Percentiles rank a stretch among this genome's conserved stretches.
These are phyloP conservation scores for Aureobasidium zeae DNA, from an alignment of 2,329 filamentous ascomycete species.

Conservation along the genomic window DNA sequence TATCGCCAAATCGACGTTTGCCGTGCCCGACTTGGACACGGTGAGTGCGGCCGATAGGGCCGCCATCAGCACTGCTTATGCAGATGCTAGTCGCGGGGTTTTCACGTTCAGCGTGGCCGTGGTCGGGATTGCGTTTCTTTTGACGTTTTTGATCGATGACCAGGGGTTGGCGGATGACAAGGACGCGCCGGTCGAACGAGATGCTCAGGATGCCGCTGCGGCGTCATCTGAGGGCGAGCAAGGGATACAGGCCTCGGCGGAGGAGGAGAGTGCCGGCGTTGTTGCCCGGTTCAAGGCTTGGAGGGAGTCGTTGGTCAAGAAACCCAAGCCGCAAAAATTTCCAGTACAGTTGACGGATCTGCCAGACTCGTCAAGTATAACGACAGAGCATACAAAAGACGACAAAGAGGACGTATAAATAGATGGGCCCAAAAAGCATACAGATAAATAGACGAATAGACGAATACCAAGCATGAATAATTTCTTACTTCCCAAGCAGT, in stretches of 20 bases:
- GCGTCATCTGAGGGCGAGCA: not conserved
- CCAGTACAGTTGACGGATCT: no score
- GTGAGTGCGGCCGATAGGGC: slow-evolving; percentile 30
- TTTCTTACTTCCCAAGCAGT: no score
- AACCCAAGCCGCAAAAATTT: no score
- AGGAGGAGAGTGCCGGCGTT: not conserved
- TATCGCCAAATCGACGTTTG: slow-evolving; percentile 35
- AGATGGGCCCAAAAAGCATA: no score
- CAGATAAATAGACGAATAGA: no score
- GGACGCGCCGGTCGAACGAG: slow-evolving; percentile 2
- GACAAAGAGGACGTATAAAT: no score
- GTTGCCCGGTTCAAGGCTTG: not conserved
- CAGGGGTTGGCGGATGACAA: slow-evolving; percentile 22
- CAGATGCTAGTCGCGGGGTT: slow-evolving; percentile 44
- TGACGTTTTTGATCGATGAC: slow-evolving; percentile 42
- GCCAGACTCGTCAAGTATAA: no score
- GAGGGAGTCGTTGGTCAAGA: slow-evolving; percentile 5
- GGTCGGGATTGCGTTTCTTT: slow-evolving; percentile 39
- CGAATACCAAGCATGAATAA: no score
- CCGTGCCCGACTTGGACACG: slow-evolving; percentile 25
- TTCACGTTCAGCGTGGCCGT: slow-evolving; percentile 50
- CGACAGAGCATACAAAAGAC: no score
- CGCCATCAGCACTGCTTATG: slow-evolving; percentile 43
- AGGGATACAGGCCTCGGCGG: not conserved
- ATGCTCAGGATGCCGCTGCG: not conserved